A percentile compares a stretch with the other conserved stretches of the same genome.
Evolutionary conservation across 2,329 filamentous ascomycete species (phyloP).

Genomic region (Alternaria sp.): DNA sequence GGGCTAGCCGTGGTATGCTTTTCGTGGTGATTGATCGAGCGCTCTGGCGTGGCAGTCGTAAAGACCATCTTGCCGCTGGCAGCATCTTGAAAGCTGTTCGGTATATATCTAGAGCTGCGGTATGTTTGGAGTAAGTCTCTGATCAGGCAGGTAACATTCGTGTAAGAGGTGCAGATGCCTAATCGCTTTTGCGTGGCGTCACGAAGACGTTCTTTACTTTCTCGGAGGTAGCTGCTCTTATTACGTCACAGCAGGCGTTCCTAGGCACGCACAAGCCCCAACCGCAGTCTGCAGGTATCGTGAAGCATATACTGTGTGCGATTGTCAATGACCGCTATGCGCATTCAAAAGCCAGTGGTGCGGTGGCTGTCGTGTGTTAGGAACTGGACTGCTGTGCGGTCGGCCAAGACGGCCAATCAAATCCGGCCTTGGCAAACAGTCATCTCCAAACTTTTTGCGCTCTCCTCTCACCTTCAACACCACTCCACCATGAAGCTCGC

Average conservation of each 20-base stretch:
- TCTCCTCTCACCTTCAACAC: conserved; percentile 7
- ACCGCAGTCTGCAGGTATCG: not conserved
- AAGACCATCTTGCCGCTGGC: conserved; percentile 32
- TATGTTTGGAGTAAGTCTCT: not conserved
- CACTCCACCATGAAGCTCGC: conserved; percentile 15
- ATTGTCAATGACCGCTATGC: not conserved
- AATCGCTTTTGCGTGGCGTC: conserved; percentile 6
- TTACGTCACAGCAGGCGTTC: conserved; percentile 11
- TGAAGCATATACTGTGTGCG: not conserved
- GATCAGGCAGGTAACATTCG: not conserved
- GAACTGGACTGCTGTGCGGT: not conserved
- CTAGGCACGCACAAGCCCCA: not conserved
- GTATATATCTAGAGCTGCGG: not conserved
- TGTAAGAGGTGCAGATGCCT: not conserved
- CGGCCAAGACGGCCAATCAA: conserved; percentile 6
- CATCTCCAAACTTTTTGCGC: conserved; percentile 9
- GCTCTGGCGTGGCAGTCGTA: conserved; percentile 33
- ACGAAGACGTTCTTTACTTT: not conserved
- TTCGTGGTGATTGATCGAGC: conserved; percentile 32
- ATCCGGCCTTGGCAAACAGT: conserved; percentile 12
- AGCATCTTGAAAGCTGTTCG: conserved; percentile 27
- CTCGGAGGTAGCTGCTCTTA: conserved; percentile 1
- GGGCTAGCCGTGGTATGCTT: conserved; percentile 25
- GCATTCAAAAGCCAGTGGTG: not conserved
- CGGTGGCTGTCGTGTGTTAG: not conserved